These are phyloP conservation scores for Cucumis variabilis DNA, from an alignment of 331 rosid species.

Conservation along the genomic window DNA sequence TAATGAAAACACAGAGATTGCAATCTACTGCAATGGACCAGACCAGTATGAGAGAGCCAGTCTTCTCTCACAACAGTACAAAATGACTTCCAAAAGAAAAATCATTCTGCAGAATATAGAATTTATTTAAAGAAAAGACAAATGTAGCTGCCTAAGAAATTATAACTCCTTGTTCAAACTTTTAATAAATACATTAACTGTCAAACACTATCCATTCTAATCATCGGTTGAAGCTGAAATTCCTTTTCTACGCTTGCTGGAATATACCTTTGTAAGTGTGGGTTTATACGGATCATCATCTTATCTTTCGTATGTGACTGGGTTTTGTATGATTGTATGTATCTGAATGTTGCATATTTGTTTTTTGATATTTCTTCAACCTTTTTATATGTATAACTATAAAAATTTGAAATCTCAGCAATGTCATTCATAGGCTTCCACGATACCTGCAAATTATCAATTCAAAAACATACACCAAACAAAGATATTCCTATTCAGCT, in stretches of 20 bases:
- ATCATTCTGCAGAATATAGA: neutral
- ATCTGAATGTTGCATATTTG: neutral
- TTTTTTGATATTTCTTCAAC: neutral
- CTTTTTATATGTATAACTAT: constrained; percentile 7
- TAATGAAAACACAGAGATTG: too few species aligned
- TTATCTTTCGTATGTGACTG: neutral
- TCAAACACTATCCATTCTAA: neutral
- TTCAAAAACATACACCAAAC: too few species aligned
- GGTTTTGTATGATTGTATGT: neutral
- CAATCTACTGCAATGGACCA: neutral
- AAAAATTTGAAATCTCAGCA: neutral
- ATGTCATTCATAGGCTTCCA: neutral
- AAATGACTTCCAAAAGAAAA: too few species aligned
- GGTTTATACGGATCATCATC: neutral
- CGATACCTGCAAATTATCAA: too few species aligned
- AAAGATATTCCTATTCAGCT: too few species aligned
- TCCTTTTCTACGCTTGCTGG: neutral
- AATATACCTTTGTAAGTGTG: neutral
- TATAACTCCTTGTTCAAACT: neutral
- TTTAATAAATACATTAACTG: neutral
- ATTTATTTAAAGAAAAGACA: neutral
- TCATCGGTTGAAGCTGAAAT: neutral
- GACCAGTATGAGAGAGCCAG: neutral
- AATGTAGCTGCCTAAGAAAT: neutral
- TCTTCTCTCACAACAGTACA: neutral